phyloP scores from a whole-genome alignment of 2,329 filamentous ascomycete species.

The Colletotrichum simmondsii region DNA sequence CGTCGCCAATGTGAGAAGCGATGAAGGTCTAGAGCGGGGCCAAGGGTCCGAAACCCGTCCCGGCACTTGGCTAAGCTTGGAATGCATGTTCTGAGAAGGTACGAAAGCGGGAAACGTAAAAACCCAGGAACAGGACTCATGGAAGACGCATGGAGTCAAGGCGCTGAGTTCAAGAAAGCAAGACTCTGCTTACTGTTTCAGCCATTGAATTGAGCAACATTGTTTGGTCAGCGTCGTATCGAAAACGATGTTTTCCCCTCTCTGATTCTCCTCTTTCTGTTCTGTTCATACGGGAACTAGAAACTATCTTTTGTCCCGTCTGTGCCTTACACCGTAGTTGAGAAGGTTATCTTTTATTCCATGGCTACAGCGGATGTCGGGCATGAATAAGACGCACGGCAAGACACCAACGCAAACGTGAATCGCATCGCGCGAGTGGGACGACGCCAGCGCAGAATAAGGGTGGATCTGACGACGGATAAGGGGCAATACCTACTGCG shows the following conservation, averaged over 20 bases:
- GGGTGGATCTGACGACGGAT: constrained; percentile 1
- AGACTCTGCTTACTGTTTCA: constrained; percentile 17
- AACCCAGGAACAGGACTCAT: background rate
- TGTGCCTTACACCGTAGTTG: too few species aligned
- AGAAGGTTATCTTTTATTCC: background rate
- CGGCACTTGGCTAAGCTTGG: background rate
- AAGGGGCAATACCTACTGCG: too few species aligned
- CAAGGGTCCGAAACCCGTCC: background rate
- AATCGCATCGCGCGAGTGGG: constrained; percentile 5
- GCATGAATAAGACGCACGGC: constrained; percentile 9
- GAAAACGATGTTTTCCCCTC: constrained; percentile 7
- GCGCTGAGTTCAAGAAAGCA: constrained; percentile 2
- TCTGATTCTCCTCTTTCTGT: background rate
- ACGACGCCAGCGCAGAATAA: constrained; percentile 15
- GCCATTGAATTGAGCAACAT: background rate
- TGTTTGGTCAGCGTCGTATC: background rate
- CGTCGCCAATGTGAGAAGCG: background rate
- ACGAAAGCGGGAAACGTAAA: background rate
- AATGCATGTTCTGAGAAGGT: background rate
- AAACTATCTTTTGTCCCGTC: too few species aligned
- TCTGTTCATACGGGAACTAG: background rate
- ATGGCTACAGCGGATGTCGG: constrained; percentile 2
- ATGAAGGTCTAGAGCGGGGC: background rate
- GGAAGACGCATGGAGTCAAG: constrained; percentile 18
- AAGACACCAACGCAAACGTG: background rate